A percentile compares a stretch with the other conserved stretches of the same genome.
These are phyloP conservation scores for Olyra latifolia DNA, from an alignment of 176 grass and related monocot species.

Conservation along the genomic window DNA sequence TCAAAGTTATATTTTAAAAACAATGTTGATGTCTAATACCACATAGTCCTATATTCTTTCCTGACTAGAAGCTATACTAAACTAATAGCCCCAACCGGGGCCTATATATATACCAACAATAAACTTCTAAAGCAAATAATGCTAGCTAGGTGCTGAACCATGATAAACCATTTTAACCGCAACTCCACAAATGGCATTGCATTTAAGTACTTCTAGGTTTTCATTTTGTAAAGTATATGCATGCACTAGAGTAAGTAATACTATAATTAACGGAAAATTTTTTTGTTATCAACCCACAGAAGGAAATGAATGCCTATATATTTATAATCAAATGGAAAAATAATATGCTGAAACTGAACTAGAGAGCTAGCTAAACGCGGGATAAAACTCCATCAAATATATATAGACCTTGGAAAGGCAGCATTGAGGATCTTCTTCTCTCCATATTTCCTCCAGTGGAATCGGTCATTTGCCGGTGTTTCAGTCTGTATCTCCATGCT, in stretches of 20 bases:
- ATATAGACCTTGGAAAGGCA: conserved; percentile 42
- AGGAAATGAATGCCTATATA: not conserved
- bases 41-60: too few species aligned
- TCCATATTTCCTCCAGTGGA: conserved; percentile 59
- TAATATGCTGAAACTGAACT: not conserved
- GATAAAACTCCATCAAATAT: conserved; percentile 6
- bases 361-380: not conserved
- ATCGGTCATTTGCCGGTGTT: conserved; percentile 40
- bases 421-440: conserved; percentile 48
- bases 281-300: not conserved
- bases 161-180: not conserved
- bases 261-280: not conserved
- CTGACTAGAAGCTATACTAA: too few species aligned
- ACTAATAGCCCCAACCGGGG: not conserved
- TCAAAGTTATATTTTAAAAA: too few species aligned
- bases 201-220: not conserved
- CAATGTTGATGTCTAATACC: too few species aligned
- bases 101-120: not conserved
- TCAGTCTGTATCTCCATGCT: conserved; percentile 28
- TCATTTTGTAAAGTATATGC: not conserved
- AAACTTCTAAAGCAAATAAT: not conserved
- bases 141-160: not conserved
- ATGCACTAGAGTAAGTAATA: too few species aligned
- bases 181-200: not conserved
- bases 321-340: not conserved